phyloP scores from a whole-genome alignment of 768 basidiomycete species.

The Amanita jacksonii region DNA sequence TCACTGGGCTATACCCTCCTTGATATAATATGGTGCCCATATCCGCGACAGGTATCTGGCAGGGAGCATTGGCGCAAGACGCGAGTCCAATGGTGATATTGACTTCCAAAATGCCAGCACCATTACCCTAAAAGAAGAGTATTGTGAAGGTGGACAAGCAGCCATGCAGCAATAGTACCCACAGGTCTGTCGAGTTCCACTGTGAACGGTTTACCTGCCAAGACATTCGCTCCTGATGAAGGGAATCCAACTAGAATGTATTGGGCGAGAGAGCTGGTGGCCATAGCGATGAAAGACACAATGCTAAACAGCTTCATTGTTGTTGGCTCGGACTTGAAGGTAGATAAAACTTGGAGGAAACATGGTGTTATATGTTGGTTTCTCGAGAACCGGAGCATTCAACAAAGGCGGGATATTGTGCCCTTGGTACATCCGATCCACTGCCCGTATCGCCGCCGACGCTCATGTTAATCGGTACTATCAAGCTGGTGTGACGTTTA shows the following conservation, averaged over 20 bases:
- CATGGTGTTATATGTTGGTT: background rate
- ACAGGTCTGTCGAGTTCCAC: slow-evolving; percentile 33
- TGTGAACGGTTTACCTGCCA: slow-evolving; percentile 20
- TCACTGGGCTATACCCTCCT: slow-evolving; percentile 27
- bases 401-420: too few species aligned
- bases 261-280: slow-evolving; percentile 24
- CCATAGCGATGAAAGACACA: slow-evolving; percentile 11
- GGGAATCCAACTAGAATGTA: slow-evolving; percentile 24
- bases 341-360: too few species aligned
- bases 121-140: slow-evolving; percentile 20
- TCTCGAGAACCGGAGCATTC: too few species aligned
- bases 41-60: slow-evolving; percentile 13
- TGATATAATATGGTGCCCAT: slow-evolving; percentile 33
- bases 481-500: too few species aligned
- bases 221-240: slow-evolving; percentile 16
- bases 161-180: slow-evolving; percentile 10
- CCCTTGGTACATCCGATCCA: too few species aligned
- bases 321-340: too few species aligned
- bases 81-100: slow-evolving; percentile 33
- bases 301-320: background rate
- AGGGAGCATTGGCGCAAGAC: slow-evolving; percentile 22
- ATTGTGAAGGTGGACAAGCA: background rate
- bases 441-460: too few species aligned
- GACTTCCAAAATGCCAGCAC: slow-evolving; percentile 32
- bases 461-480: too few species aligned